These are phyloP conservation scores for Ogataea populi-albae DNA, from an alignment of 805 yeast genomes.

Conservation along the genomic window DNA sequence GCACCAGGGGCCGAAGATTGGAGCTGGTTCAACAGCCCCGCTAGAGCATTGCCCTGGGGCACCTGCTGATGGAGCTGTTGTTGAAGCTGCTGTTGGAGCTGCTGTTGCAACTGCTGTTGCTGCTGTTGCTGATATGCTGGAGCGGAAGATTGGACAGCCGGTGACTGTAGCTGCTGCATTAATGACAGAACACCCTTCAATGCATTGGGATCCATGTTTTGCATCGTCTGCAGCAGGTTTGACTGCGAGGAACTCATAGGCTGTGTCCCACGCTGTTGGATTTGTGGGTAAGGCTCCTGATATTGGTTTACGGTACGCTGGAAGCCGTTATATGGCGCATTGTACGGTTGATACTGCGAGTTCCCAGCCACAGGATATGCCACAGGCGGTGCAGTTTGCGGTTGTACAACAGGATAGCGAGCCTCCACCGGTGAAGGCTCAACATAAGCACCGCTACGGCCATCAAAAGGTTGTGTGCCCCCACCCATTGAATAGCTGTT, in stretches of 20 bases:
- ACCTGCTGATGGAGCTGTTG: constrained; percentile 5
- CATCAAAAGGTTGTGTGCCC: constrained; percentile 15
- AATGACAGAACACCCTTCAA: constrained; percentile 32
- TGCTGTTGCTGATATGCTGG: constrained; percentile 12
- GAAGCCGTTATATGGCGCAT: constrained; percentile 12
- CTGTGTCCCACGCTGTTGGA: constrained; percentile 12
- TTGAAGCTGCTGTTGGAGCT: constrained; percentile 1
- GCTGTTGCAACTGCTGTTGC: constrained; percentile 16
- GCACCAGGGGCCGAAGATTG: constrained; percentile 23
- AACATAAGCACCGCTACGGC: constrained; percentile 11
- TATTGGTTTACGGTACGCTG: constrained; percentile 5
- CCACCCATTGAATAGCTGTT: constrained; percentile 20
- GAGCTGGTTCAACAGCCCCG: constrained; percentile 22
- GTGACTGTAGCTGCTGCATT: constrained; percentile 26
- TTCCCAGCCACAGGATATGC: constrained; percentile 10
- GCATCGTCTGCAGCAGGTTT: constrained; percentile 21
- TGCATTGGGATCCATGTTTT: constrained; percentile 31
- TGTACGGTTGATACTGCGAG: constrained; percentile 8
- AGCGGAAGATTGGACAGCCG: constrained; percentile 4
- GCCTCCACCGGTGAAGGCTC: constrained; percentile 8
- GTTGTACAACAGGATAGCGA: constrained; percentile 15
- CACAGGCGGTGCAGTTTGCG: constrained; percentile 8
- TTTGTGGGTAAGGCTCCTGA: constrained; percentile 16
- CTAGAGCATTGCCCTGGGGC: constrained; percentile 17
- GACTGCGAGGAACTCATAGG: constrained; percentile 17